These are phyloP conservation scores for Talaromyces trachyspermus DNA, from an alignment of 495 filamentous ascomycete genomes.

Conservation along the genomic window DNA sequence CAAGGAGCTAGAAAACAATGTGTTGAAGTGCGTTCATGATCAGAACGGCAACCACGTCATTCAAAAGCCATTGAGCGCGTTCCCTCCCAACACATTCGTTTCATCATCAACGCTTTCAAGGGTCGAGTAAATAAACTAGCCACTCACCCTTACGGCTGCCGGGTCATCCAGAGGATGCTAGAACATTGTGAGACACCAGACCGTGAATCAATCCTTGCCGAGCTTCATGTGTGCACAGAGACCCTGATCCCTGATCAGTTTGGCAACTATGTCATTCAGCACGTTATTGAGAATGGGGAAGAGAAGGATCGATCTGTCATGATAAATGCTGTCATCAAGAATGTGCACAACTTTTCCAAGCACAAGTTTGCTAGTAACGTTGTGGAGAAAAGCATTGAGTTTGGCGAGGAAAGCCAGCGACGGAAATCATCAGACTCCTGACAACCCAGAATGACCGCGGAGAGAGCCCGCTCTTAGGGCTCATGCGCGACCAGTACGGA, in stretches of 20 bases:
- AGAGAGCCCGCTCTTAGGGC: conserved; percentile 56
- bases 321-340: conserved; percentile 62
- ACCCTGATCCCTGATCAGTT: conserved; percentile 81
- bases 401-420: conserved; percentile 62
- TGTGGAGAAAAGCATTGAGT: conserved; percentile 86
- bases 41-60: conserved; percentile 97
- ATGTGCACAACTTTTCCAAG: conserved; percentile 72
- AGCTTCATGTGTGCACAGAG: conserved; percentile 66
- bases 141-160: conserved; percentile 79
- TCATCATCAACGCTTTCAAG: conserved; percentile 80
- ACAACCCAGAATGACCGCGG: conserved; percentile 53
- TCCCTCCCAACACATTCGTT: conserved; percentile 71
- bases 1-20: conserved; percentile 70
- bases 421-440: conserved; percentile 63
- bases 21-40: conserved; percentile 76
- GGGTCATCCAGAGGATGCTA: conserved; percentile 88
- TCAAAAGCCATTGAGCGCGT: conserved; percentile 91
- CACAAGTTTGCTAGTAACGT: conserved; percentile 98
- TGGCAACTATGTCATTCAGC: conserved; percentile 95
- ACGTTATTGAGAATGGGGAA: conserved; percentile 79
- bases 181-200: conserved; percentile 74
- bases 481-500: conserved; percentile 89
- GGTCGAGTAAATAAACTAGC: conserved; percentile 73
- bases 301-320: conserved; percentile 67
- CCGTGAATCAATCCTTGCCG: conserved; percentile 61